Conservation (phyloP, 208 protist species). For the Leishmania martiniquensis region DNA sequence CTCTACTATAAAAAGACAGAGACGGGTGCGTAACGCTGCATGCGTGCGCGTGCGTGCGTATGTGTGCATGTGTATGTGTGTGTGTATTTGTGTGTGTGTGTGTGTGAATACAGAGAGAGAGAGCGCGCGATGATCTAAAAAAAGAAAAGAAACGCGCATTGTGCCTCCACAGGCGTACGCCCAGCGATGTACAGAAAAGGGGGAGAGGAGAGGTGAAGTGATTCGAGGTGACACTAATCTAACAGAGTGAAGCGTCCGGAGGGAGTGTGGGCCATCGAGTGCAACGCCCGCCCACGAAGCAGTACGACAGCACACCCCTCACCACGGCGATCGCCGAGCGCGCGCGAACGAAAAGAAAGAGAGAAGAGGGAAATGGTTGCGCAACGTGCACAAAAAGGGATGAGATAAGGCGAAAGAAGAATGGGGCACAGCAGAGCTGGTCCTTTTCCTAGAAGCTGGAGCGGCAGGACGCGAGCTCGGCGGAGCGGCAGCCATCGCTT, state of each 20-base stretch:
- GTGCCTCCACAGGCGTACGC: too few species aligned
- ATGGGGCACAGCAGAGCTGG: background rate
- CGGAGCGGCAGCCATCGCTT: conserved; percentile 11
- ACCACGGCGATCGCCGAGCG: background rate
- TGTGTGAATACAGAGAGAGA: background rate
- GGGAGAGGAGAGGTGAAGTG: too few species aligned
- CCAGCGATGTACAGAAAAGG: too few species aligned
- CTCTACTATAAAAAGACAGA: too few species aligned
- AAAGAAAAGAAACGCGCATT: too few species aligned
- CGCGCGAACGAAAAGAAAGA: background rate
- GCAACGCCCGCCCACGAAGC: too few species aligned
- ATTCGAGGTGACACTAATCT: too few species aligned
- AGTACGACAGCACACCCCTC: too few species aligned
- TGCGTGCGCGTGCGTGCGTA: background rate
- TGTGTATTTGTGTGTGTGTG: background rate
- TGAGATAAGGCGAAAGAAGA: background rate
- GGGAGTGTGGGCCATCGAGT: background rate
- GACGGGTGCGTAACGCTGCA: too few species aligned
- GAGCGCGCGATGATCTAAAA: too few species aligned
- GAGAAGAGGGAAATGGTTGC: background rate
- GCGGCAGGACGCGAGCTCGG: conserved; percentile 24
- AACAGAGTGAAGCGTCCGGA: too few species aligned
- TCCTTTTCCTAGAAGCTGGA: conserved; percentile 18
- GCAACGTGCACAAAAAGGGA: too few species aligned
- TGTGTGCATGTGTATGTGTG: background rate